Evolutionary conservation across 108 stramenopile species (phyloP), one percentile per base, ranked within the genome.

Genomic region (Skeletonema marinoi): DNA sequence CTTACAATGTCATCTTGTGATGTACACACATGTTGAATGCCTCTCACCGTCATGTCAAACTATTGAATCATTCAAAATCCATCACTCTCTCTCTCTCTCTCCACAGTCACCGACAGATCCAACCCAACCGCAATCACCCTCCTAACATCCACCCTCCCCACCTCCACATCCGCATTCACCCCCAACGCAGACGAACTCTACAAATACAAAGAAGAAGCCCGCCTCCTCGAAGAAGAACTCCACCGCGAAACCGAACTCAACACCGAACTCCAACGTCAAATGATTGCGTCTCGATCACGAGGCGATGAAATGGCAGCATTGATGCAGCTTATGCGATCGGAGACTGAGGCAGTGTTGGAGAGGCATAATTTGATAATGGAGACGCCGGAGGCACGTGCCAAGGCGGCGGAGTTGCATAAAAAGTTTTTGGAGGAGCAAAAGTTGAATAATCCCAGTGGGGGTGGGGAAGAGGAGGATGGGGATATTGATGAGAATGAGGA

Each of bases 321-420:
- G 84, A 91, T 97, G 88, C 78, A 89, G 58, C 51, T 97, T 38
- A 41, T 95, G 65, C 86, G 96, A 36, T 87, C 88, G 2, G 96
- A 97, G 82, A 97, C 92, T 1, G 96, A 97, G 78, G 96, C 94
- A 0, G 89, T 93, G 19, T 68, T 97, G 30, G 75, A 86, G 42
- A 75, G 94, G 31, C 92, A 95, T 80, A 93, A 93, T 76, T 75
- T 92, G 58, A 70, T 93, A 8, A 73, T 95, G 74, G 90, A 93
- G 67, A 83, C 88, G 1, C 81, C 90, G 2, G 83, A 86, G 58
- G 92, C 91, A 44, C 70, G 81, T 44, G 85, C 78, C 41, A 88
- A 88, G 51, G 80, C 89, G 35, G 72, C 72, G 8, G 80, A 78
- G 25, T 72, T 89, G 41, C 85, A 88, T 50, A 74, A 83, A 30